Base-by-base conservation (phyloP, 2,329 filamentous ascomycete genomes). In the Paracorniculantispora psalliotae region DNA sequence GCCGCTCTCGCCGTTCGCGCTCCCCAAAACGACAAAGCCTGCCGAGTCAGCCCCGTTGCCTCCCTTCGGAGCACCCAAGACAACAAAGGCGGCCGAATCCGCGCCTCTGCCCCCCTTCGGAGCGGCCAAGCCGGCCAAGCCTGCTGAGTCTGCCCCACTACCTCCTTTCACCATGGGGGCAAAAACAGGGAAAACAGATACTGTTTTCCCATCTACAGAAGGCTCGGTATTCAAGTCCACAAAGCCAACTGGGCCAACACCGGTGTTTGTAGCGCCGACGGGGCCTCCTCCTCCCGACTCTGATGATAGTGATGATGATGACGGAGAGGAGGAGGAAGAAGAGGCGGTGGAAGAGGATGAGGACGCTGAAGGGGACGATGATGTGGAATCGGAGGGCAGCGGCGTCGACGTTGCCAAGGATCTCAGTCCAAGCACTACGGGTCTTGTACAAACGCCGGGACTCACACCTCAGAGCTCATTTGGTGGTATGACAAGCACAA, bases 351-450 rank as follows among this genome's bases (percentile, higher is more conserved):
- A 65, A 19, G 70, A 73, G 4, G 74, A 76, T 6, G 75, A 74
- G n/a, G 75, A 76, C 5, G 75, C 74, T 19, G 75, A 73, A 6
- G 74, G 76, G 21, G 80, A 79, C 13, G 79, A 78, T 2, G 79
- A 81, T 30, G 75, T 75, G 39, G 78, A 67, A 7, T 79, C 75
- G 0, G 82, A 83, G 66, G 85, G 84, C 15, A 88, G 85, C 61
- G 85, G 84, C 25, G 77, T 87, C 51, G 85, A 88, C 68, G 80
- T 88, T 48, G 79, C 79, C n/a, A 83, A 86, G 65, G 84, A 88
- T 52, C 71, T 87, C 13, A 86, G 81, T 64, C 82, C 81, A 21
- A 77, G 72, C 7, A 76, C 77, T 15, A 73, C 73, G 55, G 74
- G 73, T 39, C 65, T 73, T 17, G 74, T 74, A 37, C 75, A 77